A percentile compares a stretch with the other conserved stretches of the same genome.
phyloP scores from a whole-genome alignment of 1,284 basidiomycete species.

The Fomitiporia mediterranea region DNA sequence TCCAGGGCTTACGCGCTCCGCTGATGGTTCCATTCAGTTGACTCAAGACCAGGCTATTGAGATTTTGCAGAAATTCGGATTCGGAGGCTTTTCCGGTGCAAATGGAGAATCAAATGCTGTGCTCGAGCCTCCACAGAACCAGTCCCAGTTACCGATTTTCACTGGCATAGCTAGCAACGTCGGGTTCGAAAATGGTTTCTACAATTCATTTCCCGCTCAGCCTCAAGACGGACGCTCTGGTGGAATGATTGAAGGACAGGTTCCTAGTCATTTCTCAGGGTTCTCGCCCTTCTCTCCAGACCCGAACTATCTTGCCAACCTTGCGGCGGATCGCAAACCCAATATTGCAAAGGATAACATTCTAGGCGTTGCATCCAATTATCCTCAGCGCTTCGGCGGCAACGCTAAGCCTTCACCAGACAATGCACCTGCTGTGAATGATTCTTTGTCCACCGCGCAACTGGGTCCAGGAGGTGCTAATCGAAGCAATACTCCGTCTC shows the following conservation, averaged over 20 bases:
- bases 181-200: slow-evolving; percentile 17
- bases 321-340: slow-evolving; percentile 25
- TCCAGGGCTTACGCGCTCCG: slow-evolving; percentile 14
- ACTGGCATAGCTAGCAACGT: slow-evolving; percentile 3
- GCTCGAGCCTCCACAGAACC: not conserved
- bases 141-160: not conserved
- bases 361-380: slow-evolving; percentile 38
- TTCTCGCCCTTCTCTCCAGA: slow-evolving; percentile 42
- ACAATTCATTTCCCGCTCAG: slow-evolving; percentile 4
- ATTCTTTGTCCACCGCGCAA: slow-evolving; percentile 3
- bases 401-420: not conserved
- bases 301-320: slow-evolving; percentile 31
- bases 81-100: slow-evolving; percentile 33
- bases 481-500: slow-evolving; percentile 11
- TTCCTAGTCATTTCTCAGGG: slow-evolving; percentile 21
- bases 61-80: slow-evolving; percentile 57
- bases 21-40: slow-evolving; percentile 30
- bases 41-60: slow-evolving; percentile 66
- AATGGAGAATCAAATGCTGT: not conserved
- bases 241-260: not conserved
- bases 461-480: not conserved
- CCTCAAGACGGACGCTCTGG: slow-evolving; percentile 14
- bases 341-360: slow-evolving; percentile 23
- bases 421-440: not conserved
- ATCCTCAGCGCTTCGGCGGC: slow-evolving; percentile 10